phyloP scores from a whole-genome alignment of 1,284 basidiomycete species.

The Coniophora puteana region DNA sequence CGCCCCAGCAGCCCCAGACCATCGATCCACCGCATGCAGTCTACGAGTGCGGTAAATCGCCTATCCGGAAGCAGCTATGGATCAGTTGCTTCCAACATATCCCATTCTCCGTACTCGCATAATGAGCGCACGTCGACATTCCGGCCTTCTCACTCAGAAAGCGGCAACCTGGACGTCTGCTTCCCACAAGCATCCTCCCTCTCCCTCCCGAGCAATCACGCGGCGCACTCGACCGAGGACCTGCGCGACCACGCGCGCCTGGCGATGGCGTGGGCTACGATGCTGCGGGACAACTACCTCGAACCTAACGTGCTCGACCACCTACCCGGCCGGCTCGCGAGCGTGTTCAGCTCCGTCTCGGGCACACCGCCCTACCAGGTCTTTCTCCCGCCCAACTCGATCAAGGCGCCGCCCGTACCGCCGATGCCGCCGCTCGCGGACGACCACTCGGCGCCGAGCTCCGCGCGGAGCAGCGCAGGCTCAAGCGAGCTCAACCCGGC shows the following conservation, averaged over 20 bases:
- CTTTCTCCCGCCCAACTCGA: slow-evolving; percentile 50
- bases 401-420: slow-evolving; percentile 8
- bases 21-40: too few species aligned
- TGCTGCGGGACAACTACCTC: slow-evolving; percentile 60
- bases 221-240: slow-evolving; percentile 20
- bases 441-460: too few species aligned
- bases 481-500: too few species aligned
- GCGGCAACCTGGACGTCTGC: slow-evolving; percentile 10
- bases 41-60: too few species aligned
- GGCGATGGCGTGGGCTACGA: slow-evolving; percentile 61
- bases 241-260: slow-evolving; percentile 63
- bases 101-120: slow-evolving; percentile 21
- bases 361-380: slow-evolving; percentile 50
- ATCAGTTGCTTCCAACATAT: too few species aligned
- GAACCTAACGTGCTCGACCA: slow-evolving; percentile 51
- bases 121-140: slow-evolving; percentile 12
- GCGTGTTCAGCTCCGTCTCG: slow-evolving; percentile 52
- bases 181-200: too few species aligned
- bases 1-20: too few species aligned
- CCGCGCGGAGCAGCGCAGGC: too few species aligned
- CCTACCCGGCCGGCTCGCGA: slow-evolving; percentile 65
- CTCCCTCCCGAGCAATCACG: background rate
- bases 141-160: slow-evolving; percentile 18
- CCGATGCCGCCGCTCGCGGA: slow-evolving; percentile 5
- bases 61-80: too few species aligned